Base-by-base conservation (phyloP, 2,329 filamentous ascomycete genomes). In the Colletotrichum simmondsii region DNA sequence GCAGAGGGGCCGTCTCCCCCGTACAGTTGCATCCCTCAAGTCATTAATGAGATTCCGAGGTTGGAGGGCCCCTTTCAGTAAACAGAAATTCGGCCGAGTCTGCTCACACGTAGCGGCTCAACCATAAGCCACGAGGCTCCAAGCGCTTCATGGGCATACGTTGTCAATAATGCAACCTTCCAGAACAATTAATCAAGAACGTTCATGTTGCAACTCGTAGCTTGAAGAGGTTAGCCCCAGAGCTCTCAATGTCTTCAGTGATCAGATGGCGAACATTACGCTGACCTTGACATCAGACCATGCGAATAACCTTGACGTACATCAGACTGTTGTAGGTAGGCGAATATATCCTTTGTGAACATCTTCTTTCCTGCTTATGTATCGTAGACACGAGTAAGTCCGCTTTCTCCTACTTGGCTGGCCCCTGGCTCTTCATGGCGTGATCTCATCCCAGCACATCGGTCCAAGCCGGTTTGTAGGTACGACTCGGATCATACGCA, bases 1-100 rank as follows among this genome's bases (percentile, higher is more conserved):
- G 71, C 71, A 73, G 49, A 73, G 71, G 67, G 67, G 71, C 67
- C 67, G 54, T 65, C 71, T 54, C 67, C 61, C 68, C 67, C 54
- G 24, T 62, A 35, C 37, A 68, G 65, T 52, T 37, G 59, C 28
- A 58, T 71, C 46, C 53, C 37, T 42, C 37, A 42, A 42, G 14
- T 42, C 37, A 42, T 19, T 42, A 53, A 42, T 8, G 42, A n/a
- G 19, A 49, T 49, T 72, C 65, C 28, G 42, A 69, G 54, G 59
- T 35, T 59, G 32, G 65, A 63, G 59, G 49, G 54, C 65, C 64
- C 22, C 52, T 69, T 63, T 58, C 35, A 52, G 69, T 28, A 35
- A 24, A 26, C 30, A 49, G 6, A 8, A 49, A 49, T n/a, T n/a
- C 42, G 19, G 42, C 42, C 42, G 19, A 49, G 19, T 49, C 42